These are phyloP conservation scores for Nannizziopsis arthrosporioides DNA, from an alignment of 2,329 filamentous ascomycete genomes.

Conservation along the genomic window DNA sequence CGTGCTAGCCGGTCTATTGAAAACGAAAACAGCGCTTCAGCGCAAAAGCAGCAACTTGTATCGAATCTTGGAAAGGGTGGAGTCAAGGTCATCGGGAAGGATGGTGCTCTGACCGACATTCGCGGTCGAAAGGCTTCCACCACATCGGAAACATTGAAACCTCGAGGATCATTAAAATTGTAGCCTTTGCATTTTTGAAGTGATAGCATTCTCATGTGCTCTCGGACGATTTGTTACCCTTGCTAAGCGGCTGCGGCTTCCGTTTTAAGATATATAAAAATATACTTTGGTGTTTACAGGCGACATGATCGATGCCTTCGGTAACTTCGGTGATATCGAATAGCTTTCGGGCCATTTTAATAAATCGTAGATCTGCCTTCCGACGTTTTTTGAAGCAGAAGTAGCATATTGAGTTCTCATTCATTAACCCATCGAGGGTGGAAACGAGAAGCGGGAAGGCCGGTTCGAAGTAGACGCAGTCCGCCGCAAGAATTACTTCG, in stretches of 20 bases:
- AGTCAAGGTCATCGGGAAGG: conserved; percentile 83
- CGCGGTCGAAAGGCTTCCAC: conserved; percentile 61
- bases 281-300: conserved; percentile 30
- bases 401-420: conserved; percentile 54
- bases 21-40: conserved; percentile 36
- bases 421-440: conserved; percentile 64
- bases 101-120: conserved; percentile 72
- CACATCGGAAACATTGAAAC: conserved; percentile 16
- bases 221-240: conserved; percentile 4
- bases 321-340: conserved; percentile 53
- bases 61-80: conserved; percentile 68
- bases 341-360: conserved; percentile 56
- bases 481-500: conserved; percentile 79
- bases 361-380: conserved; percentile 64
- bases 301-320: conserved; percentile 39
- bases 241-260: conserved; percentile 1
- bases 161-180: conserved; percentile 28
- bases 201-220: not conserved
- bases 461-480: conserved; percentile 95
- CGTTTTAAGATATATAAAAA: conserved; percentile 25
- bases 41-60: conserved; percentile 45
- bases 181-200: conserved; percentile 16
- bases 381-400: conserved; percentile 95
- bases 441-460: conserved; percentile 77
- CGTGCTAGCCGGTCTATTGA: conserved; percentile 39